Base-by-base conservation (phyloP, 371 early-diverging fungal genomes). In the Apophysomyces ossiformis region DNA sequence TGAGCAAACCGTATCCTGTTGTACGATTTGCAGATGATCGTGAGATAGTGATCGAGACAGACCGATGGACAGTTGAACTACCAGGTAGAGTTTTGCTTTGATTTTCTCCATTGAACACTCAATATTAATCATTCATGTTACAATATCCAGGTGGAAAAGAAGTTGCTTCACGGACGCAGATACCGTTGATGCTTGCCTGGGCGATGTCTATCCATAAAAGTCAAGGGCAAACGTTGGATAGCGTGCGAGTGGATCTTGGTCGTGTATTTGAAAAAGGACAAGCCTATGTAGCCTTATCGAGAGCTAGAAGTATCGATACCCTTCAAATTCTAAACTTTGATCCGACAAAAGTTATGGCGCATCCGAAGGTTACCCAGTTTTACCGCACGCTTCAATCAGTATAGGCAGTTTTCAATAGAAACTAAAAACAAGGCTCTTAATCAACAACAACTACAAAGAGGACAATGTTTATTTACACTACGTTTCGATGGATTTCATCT, bases 141-240 rank as follows among this genome's bases (percentile, higher is more conserved):
- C 7, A 35, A 16, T 15, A 11, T 21, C n/a, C 39, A 69, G 73
- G 64, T 54, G 77, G 78, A 21, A 60, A 59, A 26, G 54, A 58
- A 5, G 16, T 72, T 21, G 69, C 71, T 8, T 69, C 72, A 0
- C 39, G 84, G 38, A 64, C 69, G 1, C 92, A 94, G 63, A 60
- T 94, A 0, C 93, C 93, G 3, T 70, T 94, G 64, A 82, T 82
- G 63, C 75, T 92, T 11, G 82, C 89, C 11, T 88, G 85, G 85
- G 85, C 87, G 1, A 77, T 88, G 66, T 85, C 96, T 11, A 92
- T 96, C 38, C 96, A 97, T 77, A 93, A 94, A 73, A 83, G 87
- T 58, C 98, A 96, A 76, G 98, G 96, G 0, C 95, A 96, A 82
- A 94, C 97, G 38, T 81, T 97, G 64, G 92, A 93, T 58, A 75